Evolutionary conservation across 768 basidiomycete species (phyloP).

Genomic region (Amanita subjunquillea): DNA sequence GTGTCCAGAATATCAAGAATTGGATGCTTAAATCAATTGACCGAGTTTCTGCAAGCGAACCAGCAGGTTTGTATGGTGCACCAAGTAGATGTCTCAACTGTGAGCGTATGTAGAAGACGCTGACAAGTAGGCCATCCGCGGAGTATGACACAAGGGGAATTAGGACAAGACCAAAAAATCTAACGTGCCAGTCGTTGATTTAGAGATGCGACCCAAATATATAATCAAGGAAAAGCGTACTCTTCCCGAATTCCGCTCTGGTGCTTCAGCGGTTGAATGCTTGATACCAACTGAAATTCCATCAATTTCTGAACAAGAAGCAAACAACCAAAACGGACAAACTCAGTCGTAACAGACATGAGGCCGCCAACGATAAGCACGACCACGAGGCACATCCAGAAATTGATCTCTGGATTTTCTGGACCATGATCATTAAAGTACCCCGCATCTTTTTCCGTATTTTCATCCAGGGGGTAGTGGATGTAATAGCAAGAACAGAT

Average conservation of each 20-base stretch:
- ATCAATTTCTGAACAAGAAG: not conserved
- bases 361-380: slow-evolving; percentile 41
- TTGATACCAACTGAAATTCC: not conserved
- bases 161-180: slow-evolving; percentile 66
- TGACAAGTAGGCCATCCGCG: slow-evolving; percentile 54
- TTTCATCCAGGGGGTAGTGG: slow-evolving; percentile 54
- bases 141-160: slow-evolving; percentile 66
- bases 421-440: not conserved
- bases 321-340: slow-evolving; percentile 25
- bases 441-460: slow-evolving; percentile 8
- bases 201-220: slow-evolving; percentile 5
- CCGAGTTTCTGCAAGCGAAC: slow-evolving; percentile 50
- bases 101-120: slow-evolving; percentile 37
- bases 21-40: slow-evolving; percentile 74
- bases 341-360: slow-evolving; percentile 68
- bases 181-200: slow-evolving; percentile 12
- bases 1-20: slow-evolving; percentile 73
- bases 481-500: slow-evolving; percentile 56
- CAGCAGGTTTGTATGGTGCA: slow-evolving; percentile 23
- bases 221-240: not conserved
- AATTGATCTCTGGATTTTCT: slow-evolving; percentile 48
- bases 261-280: not conserved
- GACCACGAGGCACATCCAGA: slow-evolving; percentile 47
- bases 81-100: not conserved
- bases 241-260: not conserved